Evolutionary conservation across 2,329 filamentous ascomycete species (phyloP).

Genomic region (Sporothrix schenckii): DNA sequence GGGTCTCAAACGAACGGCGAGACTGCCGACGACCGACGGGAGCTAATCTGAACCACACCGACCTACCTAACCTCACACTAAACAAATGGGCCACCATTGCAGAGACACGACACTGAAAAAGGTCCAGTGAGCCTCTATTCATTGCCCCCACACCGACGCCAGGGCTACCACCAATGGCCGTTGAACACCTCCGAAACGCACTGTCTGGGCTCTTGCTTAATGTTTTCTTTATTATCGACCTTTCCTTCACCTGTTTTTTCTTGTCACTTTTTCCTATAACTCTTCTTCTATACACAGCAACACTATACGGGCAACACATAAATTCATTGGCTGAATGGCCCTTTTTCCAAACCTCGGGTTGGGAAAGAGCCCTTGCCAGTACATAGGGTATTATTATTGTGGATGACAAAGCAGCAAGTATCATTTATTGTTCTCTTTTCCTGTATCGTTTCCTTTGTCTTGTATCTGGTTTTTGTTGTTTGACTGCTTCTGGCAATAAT

Average conservation of each 20-base stretch:
- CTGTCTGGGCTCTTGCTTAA: constrained; percentile 18
- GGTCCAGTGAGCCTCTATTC: neutral
- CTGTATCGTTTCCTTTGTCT: constrained; percentile 28
- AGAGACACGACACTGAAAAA: neutral
- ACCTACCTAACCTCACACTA: neutral
- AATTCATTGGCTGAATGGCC: constrained; percentile 25
- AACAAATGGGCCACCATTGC: no score
- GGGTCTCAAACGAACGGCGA: neutral
- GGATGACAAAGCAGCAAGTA: constrained; percentile 39
- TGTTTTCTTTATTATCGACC: constrained; percentile 5
- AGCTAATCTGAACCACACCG: no score
- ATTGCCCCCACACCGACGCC: neutral
- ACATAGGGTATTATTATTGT: constrained; percentile 38
- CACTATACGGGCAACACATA: constrained; percentile 41
- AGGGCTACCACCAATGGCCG: neutral
- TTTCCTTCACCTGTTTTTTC: constrained; percentile 24
- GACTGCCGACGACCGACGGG: neutral
- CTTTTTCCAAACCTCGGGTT: neutral
- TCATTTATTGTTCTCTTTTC: constrained; percentile 34
- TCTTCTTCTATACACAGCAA: constrained; percentile 39
- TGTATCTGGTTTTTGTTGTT: constrained; percentile 16
- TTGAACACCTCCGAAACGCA: neutral
- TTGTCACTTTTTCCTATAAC: constrained; percentile 38
- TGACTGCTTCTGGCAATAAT: constrained; percentile 29
- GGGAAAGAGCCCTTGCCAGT: constrained; percentile 28